Percentiles rank a stretch among this genome's conserved stretches.
Conservation (phyloP, 768 basidiomycete species). For the Hygrocybe punicea region DNA sequence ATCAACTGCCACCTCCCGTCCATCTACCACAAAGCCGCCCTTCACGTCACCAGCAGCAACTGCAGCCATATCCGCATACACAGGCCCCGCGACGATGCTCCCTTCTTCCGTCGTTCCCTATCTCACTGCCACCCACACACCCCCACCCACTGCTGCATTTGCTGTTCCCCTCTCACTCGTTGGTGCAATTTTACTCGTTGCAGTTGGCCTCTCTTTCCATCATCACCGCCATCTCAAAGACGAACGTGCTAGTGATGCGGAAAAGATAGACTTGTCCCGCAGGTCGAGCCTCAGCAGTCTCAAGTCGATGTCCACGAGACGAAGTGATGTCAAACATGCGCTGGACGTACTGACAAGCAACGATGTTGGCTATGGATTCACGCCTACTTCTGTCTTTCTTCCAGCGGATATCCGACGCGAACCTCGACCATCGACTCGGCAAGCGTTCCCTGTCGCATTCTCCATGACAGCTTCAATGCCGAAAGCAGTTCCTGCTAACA, state of each 20-base stretch:
- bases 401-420: slow-evolving; percentile 2
- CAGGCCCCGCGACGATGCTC: not conserved
- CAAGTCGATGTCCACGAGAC: slow-evolving; percentile 9
- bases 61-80: not conserved
- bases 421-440: not conserved
- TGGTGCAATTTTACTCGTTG: slow-evolving; percentile 30
- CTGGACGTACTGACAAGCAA: slow-evolving; percentile 17
- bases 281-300: slow-evolving; percentile 14
- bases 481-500: not conserved
- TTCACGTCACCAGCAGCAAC: not conserved
- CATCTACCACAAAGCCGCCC: not conserved
- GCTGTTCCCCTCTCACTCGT: slow-evolving; percentile 36
- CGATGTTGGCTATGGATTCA: slow-evolving; percentile 9
- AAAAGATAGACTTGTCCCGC: slow-evolving; percentile 18
- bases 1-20: not conserved
- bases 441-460: not conserved
- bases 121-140: slow-evolving; percentile 1
- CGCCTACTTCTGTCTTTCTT: slow-evolving; percentile 22
- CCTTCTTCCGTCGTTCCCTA: not conserved
- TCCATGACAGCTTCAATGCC: not conserved
- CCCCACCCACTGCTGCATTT: slow-evolving; percentile 30
- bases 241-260: slow-evolving; percentile 17
- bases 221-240: slow-evolving; percentile 24
- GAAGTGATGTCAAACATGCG: slow-evolving; percentile 20
- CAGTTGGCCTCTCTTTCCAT: slow-evolving; percentile 25